phyloP scores from a whole-genome alignment of 31 red algal genomes.

The Bonnemaisonia californica region DNA sequence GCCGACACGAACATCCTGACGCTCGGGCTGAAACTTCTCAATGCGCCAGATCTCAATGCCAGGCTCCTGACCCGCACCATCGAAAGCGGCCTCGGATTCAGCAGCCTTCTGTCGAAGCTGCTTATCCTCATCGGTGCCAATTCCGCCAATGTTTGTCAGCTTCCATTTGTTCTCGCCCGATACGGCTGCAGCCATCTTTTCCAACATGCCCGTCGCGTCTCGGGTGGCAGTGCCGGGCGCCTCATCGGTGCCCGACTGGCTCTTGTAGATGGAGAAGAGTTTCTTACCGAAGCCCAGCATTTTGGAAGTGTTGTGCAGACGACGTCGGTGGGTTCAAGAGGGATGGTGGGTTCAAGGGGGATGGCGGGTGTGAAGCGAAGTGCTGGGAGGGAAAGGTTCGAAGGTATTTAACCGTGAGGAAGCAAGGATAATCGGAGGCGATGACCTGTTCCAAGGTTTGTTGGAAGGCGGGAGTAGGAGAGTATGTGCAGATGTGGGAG shows the following conservation, averaged over 20 bases:
- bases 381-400: no score
- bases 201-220: constrained; percentile 22
- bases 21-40: constrained; percentile 74
- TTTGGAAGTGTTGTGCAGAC: no score
- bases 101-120: constrained; percentile 69
- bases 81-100: constrained; percentile 59
- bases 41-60: constrained; percentile 86
- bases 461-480: no score
- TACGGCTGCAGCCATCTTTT: constrained; percentile 27
- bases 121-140: constrained; percentile 72
- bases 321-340: no score
- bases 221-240: background rate
- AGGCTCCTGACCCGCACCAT: constrained; percentile 52
- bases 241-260: background rate
- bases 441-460: no score
- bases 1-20: constrained; percentile 18
- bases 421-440: no score
- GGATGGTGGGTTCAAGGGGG: no score
- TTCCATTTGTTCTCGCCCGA: constrained; percentile 70
- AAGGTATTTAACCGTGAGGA: no score
- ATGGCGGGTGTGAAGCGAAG: no score
- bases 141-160: constrained; percentile 70
- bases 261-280: constrained; percentile 24
- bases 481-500: no score
- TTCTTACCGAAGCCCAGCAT: constrained; percentile 48